These are phyloP conservation scores for Leishmania guyanensis DNA, from an alignment of 208 protist genomes.

Conservation along the genomic window DNA sequence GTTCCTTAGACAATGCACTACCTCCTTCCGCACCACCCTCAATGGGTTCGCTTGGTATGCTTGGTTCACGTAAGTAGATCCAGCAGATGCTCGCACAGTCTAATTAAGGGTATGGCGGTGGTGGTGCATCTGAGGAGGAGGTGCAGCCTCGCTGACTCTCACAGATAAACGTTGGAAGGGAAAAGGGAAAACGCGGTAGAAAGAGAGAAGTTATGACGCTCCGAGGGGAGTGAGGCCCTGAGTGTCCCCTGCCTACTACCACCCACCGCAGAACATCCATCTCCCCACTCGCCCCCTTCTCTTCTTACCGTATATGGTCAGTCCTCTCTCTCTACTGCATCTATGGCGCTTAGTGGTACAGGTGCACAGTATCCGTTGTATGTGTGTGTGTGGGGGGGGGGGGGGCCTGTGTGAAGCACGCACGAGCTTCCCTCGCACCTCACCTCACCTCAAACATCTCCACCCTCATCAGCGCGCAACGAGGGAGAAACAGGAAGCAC, in stretches of 20 bases:
- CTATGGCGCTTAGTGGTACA: not conserved
- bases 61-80: not conserved
- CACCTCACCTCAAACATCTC: not conserved
- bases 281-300: not conserved
- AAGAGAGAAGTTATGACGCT: too few species aligned
- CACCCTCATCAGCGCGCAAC: not conserved
- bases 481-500: not conserved
- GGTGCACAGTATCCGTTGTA: not conserved
- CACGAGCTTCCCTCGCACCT: not conserved
- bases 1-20: too few species aligned
- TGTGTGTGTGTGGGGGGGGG: not conserved
- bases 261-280: not conserved
- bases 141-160: not conserved
- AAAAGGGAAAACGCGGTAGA: not conserved
- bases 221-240: too few species aligned
- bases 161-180: not conserved
- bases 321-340: not conserved
- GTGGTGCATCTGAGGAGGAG: not conserved
- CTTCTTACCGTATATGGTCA: not conserved
- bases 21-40: not conserved
- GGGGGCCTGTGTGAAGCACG: too few species aligned
- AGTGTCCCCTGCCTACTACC: not conserved
- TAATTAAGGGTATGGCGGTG: not conserved
- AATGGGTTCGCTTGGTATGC: not conserved
- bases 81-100: not conserved